Evolutionary conservation across 139 green algal species (phyloP).

Genomic region (Volvox reticuliferus): DNA sequence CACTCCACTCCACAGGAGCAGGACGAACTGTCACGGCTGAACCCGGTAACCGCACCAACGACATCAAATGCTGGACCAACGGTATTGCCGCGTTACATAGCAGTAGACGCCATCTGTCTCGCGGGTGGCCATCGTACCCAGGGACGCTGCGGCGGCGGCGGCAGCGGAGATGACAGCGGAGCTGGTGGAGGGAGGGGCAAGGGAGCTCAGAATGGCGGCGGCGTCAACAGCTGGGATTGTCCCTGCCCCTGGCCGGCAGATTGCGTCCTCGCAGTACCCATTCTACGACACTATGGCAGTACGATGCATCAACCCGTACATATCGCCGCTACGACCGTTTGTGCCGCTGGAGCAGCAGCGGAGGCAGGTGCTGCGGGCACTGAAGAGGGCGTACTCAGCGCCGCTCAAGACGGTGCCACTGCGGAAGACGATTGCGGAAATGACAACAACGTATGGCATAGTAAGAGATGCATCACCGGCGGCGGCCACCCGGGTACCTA

Average conservation of each 20-base stretch:
- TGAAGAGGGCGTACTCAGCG: background rate
- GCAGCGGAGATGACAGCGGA: background rate
- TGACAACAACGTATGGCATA: no score
- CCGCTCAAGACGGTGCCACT: no score
- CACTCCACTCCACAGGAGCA: constrained; percentile 17
- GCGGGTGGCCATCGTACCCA: background rate
- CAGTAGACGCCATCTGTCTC: background rate
- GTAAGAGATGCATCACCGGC: no score
- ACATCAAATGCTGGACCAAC: no score
- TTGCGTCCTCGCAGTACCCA: background rate
- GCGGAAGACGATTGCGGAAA: no score
- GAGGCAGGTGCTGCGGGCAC: background rate
- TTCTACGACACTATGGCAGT: background rate
- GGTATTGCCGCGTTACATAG: background rate
- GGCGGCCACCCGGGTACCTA: background rate
- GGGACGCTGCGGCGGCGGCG: background rate
- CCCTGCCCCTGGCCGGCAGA: constrained; percentile 1
- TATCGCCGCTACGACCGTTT: no score
- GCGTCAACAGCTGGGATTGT: background rate
- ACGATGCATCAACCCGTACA: background rate
- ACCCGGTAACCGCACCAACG: background rate
- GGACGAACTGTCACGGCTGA: background rate
- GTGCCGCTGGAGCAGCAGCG: no score
- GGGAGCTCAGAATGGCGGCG: no score
- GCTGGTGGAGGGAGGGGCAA: no score